Evolutionary conservation across 1,139 yeast species (phyloP).

Genomic region (Kurtzmaniella quercitrusa): DNA sequence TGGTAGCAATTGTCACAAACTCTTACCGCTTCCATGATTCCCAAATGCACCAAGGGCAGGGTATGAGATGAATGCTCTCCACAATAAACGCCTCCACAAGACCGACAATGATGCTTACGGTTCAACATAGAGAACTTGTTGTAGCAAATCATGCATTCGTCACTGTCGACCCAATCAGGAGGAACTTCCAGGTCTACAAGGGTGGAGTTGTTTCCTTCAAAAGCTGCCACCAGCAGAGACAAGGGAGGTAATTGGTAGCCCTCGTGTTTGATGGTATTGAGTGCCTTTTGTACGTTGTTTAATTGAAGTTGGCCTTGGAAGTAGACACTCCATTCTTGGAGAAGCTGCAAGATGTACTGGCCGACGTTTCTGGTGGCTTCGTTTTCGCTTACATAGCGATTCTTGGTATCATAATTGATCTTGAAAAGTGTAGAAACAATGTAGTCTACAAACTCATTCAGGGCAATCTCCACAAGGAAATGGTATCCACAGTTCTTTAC

Average conservation of each 20-base stretch:
- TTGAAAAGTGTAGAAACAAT: slow-evolving; percentile 43
- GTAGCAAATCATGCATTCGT: slow-evolving; percentile 93
- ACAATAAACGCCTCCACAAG: slow-evolving; percentile 95
- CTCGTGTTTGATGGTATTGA: slow-evolving; percentile 54
- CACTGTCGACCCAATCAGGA: slow-evolving; percentile 97
- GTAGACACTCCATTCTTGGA: slow-evolving; percentile 76
- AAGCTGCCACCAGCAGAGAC: not conserved
- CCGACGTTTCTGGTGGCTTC: slow-evolving; percentile 56
- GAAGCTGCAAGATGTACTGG: slow-evolving; percentile 52
- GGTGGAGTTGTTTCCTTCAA: slow-evolving; percentile 2
- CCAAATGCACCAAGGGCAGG: slow-evolving; percentile 73
- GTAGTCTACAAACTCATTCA: slow-evolving; percentile 84
- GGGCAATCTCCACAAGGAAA: slow-evolving; percentile 72
- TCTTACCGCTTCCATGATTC: slow-evolving; percentile 84
- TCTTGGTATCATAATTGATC: slow-evolving; percentile 32
- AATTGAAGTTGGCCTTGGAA: slow-evolving; percentile 69
- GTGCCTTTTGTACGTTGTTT: slow-evolving; percentile 59
- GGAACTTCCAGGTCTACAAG: slow-evolving; percentile 89
- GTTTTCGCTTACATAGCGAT: slow-evolving; percentile 24
- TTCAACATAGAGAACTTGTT: slow-evolving; percentile 73
- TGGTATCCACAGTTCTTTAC: slow-evolving; percentile 92
- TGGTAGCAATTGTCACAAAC: slow-evolving; percentile 89
- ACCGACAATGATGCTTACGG: slow-evolving; percentile 93
- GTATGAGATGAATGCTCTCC: slow-evolving; percentile 74
- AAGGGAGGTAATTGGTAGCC: slow-evolving; percentile 47